A percentile compares a stretch with the other conserved stretches of the same genome.
Conservation (phyloP, 495 filamentous ascomycete genomes). For the Aspergillus asperescens region DNA sequence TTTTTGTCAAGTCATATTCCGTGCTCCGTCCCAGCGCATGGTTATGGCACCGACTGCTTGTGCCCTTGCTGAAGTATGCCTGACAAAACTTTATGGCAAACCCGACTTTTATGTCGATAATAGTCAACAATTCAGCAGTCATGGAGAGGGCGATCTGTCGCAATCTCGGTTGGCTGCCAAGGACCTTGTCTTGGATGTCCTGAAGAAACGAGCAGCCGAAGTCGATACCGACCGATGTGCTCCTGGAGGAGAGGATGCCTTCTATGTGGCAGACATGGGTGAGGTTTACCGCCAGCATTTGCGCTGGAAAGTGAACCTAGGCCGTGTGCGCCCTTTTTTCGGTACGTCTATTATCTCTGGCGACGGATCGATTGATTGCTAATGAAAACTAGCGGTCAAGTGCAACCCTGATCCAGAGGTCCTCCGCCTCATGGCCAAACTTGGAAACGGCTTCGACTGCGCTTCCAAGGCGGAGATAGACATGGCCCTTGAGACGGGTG, state of each 20-base stretch:
- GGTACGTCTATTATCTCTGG: conserved; percentile 49
- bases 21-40: conserved; percentile 36
- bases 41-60: conserved; percentile 73
- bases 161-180: conserved; percentile 47
- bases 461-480: conserved; percentile 97
- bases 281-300: conserved; percentile 98
- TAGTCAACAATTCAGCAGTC: conserved; percentile 28
- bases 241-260: conserved; percentile 89
- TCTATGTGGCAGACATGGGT: conserved; percentile 96
- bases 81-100: conserved; percentile 29
- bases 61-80: conserved; percentile 49
- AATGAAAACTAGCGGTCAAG: conserved; percentile 71
- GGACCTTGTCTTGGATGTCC: conserved; percentile 66
- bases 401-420: conserved; percentile 94
- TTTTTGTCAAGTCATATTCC: conserved; percentile 14
- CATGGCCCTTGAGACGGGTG: conserved; percentile 73
- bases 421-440: conserved; percentile 73
- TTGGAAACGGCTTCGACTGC: conserved; percentile 96
- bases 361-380: not conserved
- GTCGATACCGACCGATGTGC: conserved; percentile 83
- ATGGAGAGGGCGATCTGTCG: conserved; percentile 41
- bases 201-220: conserved; percentile 72
- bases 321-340: conserved; percentile 93
- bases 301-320: conserved; percentile 93
- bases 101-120: conserved; percentile 25